Evolutionary conservation across 805 yeast species (phyloP), one percentile per base, ranked within the genome.

Genomic region (Pichia nanzhaoensis): DNA sequence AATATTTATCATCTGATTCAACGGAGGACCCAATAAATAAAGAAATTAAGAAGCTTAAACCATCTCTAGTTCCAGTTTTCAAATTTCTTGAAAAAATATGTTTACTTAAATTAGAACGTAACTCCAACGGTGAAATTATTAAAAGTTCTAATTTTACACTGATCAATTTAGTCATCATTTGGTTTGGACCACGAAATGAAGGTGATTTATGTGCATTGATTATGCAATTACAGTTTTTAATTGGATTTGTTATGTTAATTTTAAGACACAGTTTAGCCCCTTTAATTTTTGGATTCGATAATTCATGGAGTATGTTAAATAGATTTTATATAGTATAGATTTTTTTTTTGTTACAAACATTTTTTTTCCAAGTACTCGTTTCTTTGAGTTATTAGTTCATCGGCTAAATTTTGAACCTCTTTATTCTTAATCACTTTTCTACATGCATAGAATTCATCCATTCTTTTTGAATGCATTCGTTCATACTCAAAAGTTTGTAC

Each of bases 101-200:
- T 21, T 64, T 91, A 30, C 61, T 89, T 9, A 69, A 51, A 58
- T 65, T 51, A 67, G 60, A 43, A 56, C 65, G 45, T 50, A 59
- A 19, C 53, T 16, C 57, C 54, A 37, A 54, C 30, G 58, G 55
- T 10, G 40, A 59, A 51, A 55, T 61, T 13, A 60, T 73, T 24
- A 59, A 63, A 8, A 78, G 84, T 45, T 80, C 93, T 12, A 93
- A 93, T 59, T 72, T 91, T 76, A 93, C 99, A 2, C 65, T 93
- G 40, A 89, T 93, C 52, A 93, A 91, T 59, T 68, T 93, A 50
- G 73, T 76, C 2, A 66, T 91, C 35, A 95, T 91, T 9, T 80
- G 89, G 85, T 70, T 82, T 36, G 99, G 99, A 1, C 97, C 99
- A 4, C 61, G 84, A 70, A 73, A 90, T 47, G 99, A 93, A 63